A percentile compares a stretch with the other conserved stretches of the same genome.
Conservation (phyloP, 805 yeast genomes). For the Torulaspora franciscae region DNA sequence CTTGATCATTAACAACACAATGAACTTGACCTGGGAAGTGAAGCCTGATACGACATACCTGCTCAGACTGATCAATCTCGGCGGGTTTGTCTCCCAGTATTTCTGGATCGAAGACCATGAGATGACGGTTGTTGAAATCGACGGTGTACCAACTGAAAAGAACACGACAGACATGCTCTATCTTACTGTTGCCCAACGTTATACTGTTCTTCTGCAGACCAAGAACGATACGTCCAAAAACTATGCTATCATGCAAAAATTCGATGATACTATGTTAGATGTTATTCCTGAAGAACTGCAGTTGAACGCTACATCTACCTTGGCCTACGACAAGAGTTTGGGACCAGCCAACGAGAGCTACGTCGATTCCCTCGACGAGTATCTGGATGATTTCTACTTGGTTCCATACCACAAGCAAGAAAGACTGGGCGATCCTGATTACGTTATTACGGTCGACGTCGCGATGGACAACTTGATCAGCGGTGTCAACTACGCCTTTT, state of each 20-base stretch:
- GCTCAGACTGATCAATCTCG: constrained; percentile 74
- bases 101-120: constrained; percentile 84
- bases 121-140: constrained; percentile 83
- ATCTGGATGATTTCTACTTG: constrained; percentile 74
- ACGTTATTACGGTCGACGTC: constrained; percentile 64
- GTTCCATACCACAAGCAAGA: constrained; percentile 56
- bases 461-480: constrained; percentile 76
- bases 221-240: constrained; percentile 58
- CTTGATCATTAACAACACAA: constrained; percentile 75
- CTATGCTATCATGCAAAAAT: constrained; percentile 75
- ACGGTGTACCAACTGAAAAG: constrained; percentile 81
- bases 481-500: constrained; percentile 95
- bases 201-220: constrained; percentile 71
- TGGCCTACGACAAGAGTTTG: constrained; percentile 52
- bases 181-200: constrained; percentile 89
- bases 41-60: constrained; percentile 82
- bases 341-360: constrained; percentile 37
- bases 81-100: constrained; percentile 89
- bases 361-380: constrained; percentile 46
- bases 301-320: constrained; percentile 69
- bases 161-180: constrained; percentile 65
- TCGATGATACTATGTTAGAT: constrained; percentile 85
- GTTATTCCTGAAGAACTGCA: constrained; percentile 55
- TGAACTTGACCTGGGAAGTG: constrained; percentile 69
- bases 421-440: constrained; percentile 61